phyloP scores from a whole-genome alignment of 2,329 filamentous ascomycete species.

The Ophidiomyces ophidiicola region DNA sequence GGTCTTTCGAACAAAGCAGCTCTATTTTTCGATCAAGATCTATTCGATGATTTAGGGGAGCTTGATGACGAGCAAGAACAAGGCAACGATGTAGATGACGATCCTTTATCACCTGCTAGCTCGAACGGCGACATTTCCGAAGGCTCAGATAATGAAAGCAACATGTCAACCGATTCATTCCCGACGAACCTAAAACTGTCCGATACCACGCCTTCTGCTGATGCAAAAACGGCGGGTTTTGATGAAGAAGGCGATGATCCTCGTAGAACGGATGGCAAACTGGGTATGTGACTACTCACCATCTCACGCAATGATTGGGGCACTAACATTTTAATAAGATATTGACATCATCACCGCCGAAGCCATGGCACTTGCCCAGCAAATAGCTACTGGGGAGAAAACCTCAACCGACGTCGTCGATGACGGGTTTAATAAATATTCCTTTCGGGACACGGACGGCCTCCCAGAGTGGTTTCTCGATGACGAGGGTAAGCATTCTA shows the following conservation, averaged over 20 bases:
- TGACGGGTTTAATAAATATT: conserved; percentile 84
- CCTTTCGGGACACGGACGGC: conserved; percentile 81
- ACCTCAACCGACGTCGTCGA: conserved; percentile 70
- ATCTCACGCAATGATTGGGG: conserved; percentile 8
- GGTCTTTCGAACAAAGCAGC: conserved; percentile 74
- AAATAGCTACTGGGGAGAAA: conserved; percentile 75
- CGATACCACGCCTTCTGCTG: conserved; percentile 28
- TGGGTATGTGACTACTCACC: conserved; percentile 29
- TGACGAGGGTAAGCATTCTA: conserved; percentile 76
- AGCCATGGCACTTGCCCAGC: conserved; percentile 92
- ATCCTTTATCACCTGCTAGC: too few relatives aligned
- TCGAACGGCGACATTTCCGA: conserved; percentile 32
- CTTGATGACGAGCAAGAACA: conserved; percentile 46
- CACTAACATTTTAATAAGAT: conserved; percentile 40
- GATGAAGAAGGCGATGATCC: conserved; percentile 27
- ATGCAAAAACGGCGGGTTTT: conserved; percentile 19
- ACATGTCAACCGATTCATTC: not conserved
- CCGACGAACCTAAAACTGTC: conserved; percentile 9
- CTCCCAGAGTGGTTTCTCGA: conserved; percentile 97
- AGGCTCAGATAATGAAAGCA: conserved; percentile 12
- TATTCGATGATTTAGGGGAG: conserved; percentile 73
- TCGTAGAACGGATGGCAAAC: conserved; percentile 31
- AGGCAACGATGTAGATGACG: conserved; percentile 35
- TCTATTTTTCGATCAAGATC: conserved; percentile 86
- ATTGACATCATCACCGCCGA: conserved; percentile 99